These are phyloP conservation scores for Umbelopsis sp. DNA, from an alignment of 192 early-diverging fungal genomes.

Conservation along the genomic window DNA sequence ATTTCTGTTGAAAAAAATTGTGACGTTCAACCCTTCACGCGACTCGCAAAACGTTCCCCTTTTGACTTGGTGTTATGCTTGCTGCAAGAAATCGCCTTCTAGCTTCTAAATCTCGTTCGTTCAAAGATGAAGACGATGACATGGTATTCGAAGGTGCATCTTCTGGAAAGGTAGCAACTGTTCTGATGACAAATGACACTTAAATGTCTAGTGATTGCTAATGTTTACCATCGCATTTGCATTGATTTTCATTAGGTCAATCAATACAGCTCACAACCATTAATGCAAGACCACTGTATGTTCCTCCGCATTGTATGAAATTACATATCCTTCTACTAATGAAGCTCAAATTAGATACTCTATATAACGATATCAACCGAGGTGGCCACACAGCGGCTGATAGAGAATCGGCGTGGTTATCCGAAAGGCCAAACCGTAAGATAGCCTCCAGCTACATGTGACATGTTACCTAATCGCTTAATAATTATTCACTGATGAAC, in stretches of 20 bases:
- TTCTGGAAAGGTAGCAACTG: neutral
- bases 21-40: neutral
- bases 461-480: neutral
- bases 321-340: neutral
- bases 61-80: neutral
- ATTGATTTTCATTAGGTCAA: neutral
- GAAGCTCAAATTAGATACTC: neutral
- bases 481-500: neutral
- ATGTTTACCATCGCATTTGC: too few species aligned
- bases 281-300: neutral
- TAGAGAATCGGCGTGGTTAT: too few species aligned
- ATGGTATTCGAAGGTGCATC: neutral
- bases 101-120: slow-evolving; percentile 8
- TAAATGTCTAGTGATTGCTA: too few species aligned
- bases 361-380: neutral
- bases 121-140: neutral
- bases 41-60: neutral
- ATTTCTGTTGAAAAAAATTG: neutral
- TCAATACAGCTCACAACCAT: neutral
- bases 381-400: too few species aligned
- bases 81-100: slow-evolving; percentile 13
- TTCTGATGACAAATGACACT: too few species aligned
- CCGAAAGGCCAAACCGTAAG: too few species aligned
- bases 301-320: neutral
- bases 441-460: too few species aligned